Evolutionary conservation across 2,329 filamentous ascomycete species (phyloP).

Genomic region (Beauveria rudraprayagi): DNA sequence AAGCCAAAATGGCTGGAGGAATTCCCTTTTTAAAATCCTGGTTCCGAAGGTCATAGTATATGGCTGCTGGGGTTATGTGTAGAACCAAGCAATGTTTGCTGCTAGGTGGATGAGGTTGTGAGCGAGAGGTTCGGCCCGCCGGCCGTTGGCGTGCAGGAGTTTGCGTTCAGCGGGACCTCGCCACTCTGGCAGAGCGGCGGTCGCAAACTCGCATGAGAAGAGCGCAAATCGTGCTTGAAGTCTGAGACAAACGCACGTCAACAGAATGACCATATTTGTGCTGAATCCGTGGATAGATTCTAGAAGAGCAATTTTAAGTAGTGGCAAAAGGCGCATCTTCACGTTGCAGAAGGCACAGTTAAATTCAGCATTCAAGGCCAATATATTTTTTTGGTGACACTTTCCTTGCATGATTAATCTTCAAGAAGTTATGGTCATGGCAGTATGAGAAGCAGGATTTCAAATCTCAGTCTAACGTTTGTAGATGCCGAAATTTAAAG

Average conservation of each 20-base stretch:
- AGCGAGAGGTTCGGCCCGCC: not conserved
- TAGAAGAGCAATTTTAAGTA: not conserved
- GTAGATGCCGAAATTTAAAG: conserved; percentile 7
- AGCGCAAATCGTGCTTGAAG: not conserved
- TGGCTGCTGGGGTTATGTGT: not conserved
- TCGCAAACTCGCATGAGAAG: not conserved
- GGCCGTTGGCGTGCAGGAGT: not conserved
- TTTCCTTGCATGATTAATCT: conserved; percentile 11
- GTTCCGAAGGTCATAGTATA: not conserved
- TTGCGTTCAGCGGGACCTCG: not conserved
- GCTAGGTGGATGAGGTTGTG: not conserved
- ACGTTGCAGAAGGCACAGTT: not conserved
- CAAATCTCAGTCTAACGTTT: conserved; percentile 11
- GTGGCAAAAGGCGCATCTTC: not conserved
- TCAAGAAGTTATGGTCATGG: not conserved
- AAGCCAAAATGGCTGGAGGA: not conserved
- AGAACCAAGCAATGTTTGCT: not conserved
- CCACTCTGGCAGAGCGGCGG: not conserved
- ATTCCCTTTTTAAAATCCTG: not conserved
- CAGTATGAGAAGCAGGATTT: conserved; percentile 9
- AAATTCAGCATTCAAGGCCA: not conserved
- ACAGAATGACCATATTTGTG: not conserved
- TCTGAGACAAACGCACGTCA: not conserved
- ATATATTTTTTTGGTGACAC: conserved; percentile 10
- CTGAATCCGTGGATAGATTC: not conserved